phyloP scores from a whole-genome alignment of 768 basidiomycete species.

The Termitomyces sp. region DNA sequence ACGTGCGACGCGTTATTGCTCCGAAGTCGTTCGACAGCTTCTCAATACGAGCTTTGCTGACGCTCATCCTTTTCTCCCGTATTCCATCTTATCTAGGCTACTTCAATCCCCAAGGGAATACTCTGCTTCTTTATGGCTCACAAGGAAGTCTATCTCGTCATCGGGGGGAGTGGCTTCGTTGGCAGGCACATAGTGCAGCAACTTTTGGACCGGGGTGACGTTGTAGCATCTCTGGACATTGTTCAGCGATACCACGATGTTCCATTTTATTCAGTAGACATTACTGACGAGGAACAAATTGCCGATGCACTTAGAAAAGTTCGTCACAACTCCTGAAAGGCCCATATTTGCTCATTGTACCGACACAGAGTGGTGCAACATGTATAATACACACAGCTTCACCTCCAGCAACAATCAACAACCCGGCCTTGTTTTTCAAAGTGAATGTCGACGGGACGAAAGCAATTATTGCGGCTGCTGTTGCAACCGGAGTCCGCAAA shows the following conservation, averaged over 20 bases:
- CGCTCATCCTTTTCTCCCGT: background rate
- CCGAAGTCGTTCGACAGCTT: conserved; percentile 23
- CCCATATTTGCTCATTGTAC: conserved; percentile 4
- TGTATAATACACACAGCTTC: conserved; percentile 97
- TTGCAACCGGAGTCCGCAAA: conserved; percentile 69
- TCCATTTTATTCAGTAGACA: conserved; percentile 87
- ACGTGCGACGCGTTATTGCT: conserved; percentile 37
- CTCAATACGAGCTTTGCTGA: background rate
- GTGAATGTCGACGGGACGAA: conserved; percentile 94
- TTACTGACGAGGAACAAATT: conserved; percentile 74
- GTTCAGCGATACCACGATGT: conserved; percentile 88
- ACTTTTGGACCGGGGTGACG: conserved; percentile 73
- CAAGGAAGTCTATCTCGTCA: conserved; percentile 81
- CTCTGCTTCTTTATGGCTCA: conserved; percentile 8
- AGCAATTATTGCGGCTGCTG: conserved; percentile 79
- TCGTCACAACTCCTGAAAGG: conserved; percentile 16
- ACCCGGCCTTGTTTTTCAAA: conserved; percentile 76
- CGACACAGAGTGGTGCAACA: conserved; percentile 67
- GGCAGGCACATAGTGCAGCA: conserved; percentile 90
- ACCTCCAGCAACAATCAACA: conserved; percentile 58
- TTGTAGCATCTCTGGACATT: conserved; percentile 86
- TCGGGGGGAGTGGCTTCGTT: conserved; percentile 92
- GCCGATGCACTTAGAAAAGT: conserved; percentile 73
- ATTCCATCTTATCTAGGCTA: conserved; percentile 1
- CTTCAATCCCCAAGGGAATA: background rate